Percentiles rank a stretch among this genome's conserved stretches.
Conservation (phyloP, 768 basidiomycete genomes). For the Dictyophora rubrovolvata region DNA sequence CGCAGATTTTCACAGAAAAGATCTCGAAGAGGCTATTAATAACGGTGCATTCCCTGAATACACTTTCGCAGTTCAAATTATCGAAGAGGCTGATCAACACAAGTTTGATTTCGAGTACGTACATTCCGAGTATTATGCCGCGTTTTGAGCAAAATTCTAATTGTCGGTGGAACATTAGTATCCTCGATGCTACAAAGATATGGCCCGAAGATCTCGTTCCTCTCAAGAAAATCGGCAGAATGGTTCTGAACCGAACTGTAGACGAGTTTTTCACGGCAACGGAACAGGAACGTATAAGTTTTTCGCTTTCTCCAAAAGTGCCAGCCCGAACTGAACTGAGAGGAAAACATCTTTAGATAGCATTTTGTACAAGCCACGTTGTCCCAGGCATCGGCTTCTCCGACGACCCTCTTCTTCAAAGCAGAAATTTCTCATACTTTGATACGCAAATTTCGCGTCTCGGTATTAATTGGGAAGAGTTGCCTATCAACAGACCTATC, state of each 20-base stretch:
- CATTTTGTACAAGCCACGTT: constrained; percentile 65
- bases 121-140: no score
- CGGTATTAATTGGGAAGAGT: constrained; percentile 71
- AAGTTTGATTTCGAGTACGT: constrained; percentile 67
- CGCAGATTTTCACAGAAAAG: constrained; percentile 76
- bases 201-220: constrained; percentile 80
- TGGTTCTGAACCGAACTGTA: constrained; percentile 52
- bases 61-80: constrained; percentile 66
- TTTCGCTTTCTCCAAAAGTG: no score
- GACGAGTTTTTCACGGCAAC: constrained; percentile 80
- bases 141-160: no score
- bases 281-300: constrained; percentile 40
- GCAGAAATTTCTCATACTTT: constrained; percentile 79
- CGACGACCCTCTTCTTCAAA: constrained; percentile 66
- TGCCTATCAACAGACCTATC: constrained; percentile 76
- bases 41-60: constrained; percentile 64
- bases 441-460: constrained; percentile 78
- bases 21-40: constrained; percentile 74
- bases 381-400: constrained; percentile 40
- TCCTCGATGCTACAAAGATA: constrained; percentile 79
- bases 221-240: constrained; percentile 64
- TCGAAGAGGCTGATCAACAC: constrained; percentile 64
- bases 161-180: constrained; percentile 15
- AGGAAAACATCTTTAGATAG: constrained; percentile 29
- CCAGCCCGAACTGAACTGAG: no score